phyloP scores from a whole-genome alignment of 345 rosid genomes.

The Cochlearia excelsa region DNA sequence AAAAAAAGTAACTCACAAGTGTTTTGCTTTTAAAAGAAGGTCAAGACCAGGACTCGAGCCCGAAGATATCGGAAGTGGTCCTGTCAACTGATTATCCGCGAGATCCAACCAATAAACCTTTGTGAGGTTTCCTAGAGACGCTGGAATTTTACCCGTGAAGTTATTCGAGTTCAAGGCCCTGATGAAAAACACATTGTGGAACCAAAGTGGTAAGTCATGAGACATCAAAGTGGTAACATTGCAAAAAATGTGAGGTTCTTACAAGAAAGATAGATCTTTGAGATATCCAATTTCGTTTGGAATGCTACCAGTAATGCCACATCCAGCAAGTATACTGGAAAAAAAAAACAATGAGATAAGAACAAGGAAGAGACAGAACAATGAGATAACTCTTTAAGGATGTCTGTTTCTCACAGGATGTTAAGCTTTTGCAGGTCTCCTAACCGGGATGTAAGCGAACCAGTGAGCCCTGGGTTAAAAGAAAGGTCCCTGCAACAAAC shows the following conservation, averaged over 20 bases:
- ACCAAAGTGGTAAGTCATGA: constrained; percentile 22
- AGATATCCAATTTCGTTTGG: constrained; percentile 84
- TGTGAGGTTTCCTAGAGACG: constrained; percentile 75
- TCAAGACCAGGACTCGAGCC: constrained; percentile 62
- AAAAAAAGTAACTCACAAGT: constrained; percentile 59
- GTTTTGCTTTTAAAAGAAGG: constrained; percentile 68
- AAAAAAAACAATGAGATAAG: constrained; percentile 1
- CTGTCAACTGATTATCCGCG: constrained; percentile 81
- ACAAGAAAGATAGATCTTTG: constrained; percentile 77
- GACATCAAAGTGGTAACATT: background rate
- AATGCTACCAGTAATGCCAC: constrained; percentile 79
- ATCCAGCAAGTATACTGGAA: constrained; percentile 81
- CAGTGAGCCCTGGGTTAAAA: constrained; percentile 64
- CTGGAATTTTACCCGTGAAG: constrained; percentile 72
- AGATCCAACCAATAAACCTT: constrained; percentile 83
- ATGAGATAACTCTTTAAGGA: background rate
- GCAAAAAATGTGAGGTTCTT: constrained; percentile 31
- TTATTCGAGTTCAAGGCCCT: constrained; percentile 98
- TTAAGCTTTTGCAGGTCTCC: constrained; percentile 77
- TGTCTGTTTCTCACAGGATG: constrained; percentile 56
- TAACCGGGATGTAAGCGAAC: constrained; percentile 64
- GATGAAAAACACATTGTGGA: constrained; percentile 22
- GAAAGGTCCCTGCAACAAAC: constrained; percentile 76
- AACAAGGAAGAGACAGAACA: constrained; percentile 2
- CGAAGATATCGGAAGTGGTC: constrained; percentile 69